Evolutionary conservation across 306 rosid species (phyloP).

Genomic region (Adenanthera pavonina): DNA sequence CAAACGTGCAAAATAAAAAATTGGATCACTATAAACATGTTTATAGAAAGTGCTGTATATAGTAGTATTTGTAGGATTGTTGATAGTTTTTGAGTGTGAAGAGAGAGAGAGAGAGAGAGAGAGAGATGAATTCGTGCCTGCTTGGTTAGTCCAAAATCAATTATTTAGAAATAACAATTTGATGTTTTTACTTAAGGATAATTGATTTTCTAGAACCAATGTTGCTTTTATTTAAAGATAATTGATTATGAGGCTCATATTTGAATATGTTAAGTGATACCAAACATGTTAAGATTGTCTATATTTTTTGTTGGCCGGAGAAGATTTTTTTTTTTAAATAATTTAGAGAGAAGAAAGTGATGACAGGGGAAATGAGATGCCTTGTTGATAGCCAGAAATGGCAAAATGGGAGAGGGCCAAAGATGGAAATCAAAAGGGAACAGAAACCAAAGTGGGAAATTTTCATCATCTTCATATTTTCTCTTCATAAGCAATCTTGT

Average conservation of each 20-base stretch:
- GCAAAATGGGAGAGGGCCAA: conserved; percentile 42
- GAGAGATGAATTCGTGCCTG: background rate
- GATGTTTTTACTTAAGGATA: too few relatives aligned
- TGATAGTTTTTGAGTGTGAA: background rate
- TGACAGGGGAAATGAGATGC: background rate
- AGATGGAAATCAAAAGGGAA: conserved; percentile 41
- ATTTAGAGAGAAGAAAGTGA: background rate
- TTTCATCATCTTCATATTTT: too few relatives aligned
- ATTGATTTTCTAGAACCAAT: too few relatives aligned
- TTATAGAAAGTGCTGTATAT: background rate
- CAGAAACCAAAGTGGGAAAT: background rate
- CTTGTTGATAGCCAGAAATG: conserved; percentile 9
- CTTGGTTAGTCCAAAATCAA: too few relatives aligned
- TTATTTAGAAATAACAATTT: too few relatives aligned
- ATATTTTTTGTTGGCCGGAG: too few relatives aligned
- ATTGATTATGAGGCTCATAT: too few relatives aligned
- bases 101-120: background rate
- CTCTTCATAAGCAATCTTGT: too few relatives aligned
- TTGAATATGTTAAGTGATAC: too few relatives aligned
- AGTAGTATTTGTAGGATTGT: background rate
- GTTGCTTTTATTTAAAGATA: too few relatives aligned
- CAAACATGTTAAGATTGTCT: too few relatives aligned
- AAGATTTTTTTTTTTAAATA: too few relatives aligned
- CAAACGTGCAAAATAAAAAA: background rate
- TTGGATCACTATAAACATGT: background rate